A percentile compares a stretch with the other conserved stretches of the same genome.
phyloP scores from a whole-genome alignment of 139 green algal genomes.

The Coelastrella sp. region DNA sequence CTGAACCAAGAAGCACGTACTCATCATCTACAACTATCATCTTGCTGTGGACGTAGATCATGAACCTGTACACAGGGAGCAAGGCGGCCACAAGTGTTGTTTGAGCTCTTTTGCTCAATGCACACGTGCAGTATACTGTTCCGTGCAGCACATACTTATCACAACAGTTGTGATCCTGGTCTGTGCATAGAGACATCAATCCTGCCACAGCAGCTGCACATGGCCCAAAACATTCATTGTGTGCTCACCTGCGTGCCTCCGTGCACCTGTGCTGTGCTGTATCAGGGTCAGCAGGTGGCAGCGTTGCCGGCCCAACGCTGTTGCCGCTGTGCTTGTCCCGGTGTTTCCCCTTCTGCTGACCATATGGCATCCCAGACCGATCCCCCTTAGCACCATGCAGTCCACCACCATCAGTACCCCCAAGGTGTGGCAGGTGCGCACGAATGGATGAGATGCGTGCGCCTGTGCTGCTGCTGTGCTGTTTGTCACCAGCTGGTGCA shows the following conservation, averaged over 20 bases:
- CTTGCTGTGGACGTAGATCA: conserved; percentile 80
- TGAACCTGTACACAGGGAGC: conserved; percentile 1
- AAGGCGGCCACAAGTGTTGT: not conserved
- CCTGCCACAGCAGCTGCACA: not conserved
- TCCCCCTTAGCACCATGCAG: too few species aligned
- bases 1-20: conserved; percentile 70
- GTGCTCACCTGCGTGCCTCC: not conserved
- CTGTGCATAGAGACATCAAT: not conserved
- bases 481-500: too few species aligned
- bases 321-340: not conserved
- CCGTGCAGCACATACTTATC: not conserved
- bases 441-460: too few species aligned
- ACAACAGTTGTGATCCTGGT: not conserved
- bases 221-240: not conserved
- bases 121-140: not conserved
- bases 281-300: not conserved
- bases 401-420: too few species aligned
- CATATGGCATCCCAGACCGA: too few species aligned
- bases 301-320: not conserved
- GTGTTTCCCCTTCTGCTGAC: not conserved
- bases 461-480: too few species aligned
- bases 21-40: conserved; percentile 72
- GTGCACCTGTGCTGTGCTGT: not conserved
- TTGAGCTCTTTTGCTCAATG: not conserved
- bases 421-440: too few species aligned